Evolutionary conservation across 2,329 filamentous ascomycete species (phyloP), one percentile per base, ranked within the genome.

Genomic region (Ophiostoma sp.): DNA sequence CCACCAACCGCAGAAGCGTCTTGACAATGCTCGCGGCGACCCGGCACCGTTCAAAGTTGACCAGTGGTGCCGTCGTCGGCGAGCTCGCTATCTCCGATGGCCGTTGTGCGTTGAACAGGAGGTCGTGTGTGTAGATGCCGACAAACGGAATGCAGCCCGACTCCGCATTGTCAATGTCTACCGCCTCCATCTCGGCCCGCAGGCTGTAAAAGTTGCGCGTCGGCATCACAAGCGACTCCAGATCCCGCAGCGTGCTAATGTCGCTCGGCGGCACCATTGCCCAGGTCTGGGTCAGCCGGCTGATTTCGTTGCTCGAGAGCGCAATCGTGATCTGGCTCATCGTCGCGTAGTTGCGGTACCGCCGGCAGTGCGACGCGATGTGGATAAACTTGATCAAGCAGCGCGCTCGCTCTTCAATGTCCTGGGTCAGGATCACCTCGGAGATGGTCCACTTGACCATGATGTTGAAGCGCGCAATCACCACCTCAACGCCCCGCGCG

Each of bases 401-500:
- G 49, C 88, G 82, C 36, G 90, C 90, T 66, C 91, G 84, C 77
- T 95, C 91, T 70, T 89, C 86, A 11, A 89, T 78, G 68, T 88
- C 81, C 72, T 89, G 85, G 0, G 90, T 95, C 64, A 95, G 82
- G 8, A 95, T 84, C 72, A 90, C 85, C 76, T 94, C 90, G 0
- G 91, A 94, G 41, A 93, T 85, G 41, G 87, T 89, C 91, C 91
- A 95, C 76, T 94, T 94, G 70, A 93, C 91, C 80, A 94, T 90
- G 71, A 95, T 86, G 76, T 95, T 95, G 81, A 95, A 95, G 65
- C 91, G 88, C 8, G 91, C 90, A 76, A 94, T 91, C 64, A 93
- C 90, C 36, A 95, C 89, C 75, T 94, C 91, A 49, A 95, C 89
- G 14, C 91, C 91, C 67, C 85, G 85, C 1, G 89, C 88, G 73